phyloP scores from a whole-genome alignment of 2,329 filamentous ascomycete species.

The Fusarium domesticum region DNA sequence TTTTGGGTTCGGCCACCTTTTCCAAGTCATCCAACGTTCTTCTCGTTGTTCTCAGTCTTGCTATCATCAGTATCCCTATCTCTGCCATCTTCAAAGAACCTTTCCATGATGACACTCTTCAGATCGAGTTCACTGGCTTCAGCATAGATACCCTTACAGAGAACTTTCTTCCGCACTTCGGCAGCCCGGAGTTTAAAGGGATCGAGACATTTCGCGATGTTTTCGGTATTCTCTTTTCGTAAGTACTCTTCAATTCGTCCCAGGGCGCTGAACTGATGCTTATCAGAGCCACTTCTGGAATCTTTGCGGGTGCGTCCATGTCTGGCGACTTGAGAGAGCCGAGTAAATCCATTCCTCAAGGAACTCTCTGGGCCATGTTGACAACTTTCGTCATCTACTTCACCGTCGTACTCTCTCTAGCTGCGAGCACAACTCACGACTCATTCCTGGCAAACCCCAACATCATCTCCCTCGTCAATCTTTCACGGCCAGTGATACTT shows the following conservation, averaged over 20 bases:
- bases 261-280: conserved; percentile 9
- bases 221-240: conserved; percentile 82
- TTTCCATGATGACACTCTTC: conserved; percentile 60
- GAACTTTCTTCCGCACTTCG: conserved; percentile 72
- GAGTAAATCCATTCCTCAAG: conserved; percentile 78
- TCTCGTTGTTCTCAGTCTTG: conserved; percentile 65
- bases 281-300: conserved; percentile 49
- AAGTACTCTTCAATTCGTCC: conserved; percentile 13
- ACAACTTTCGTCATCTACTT: conserved; percentile 76
- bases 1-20: conserved; percentile 78
- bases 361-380: conserved; percentile 74
- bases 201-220: conserved; percentile 73
- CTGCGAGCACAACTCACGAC: conserved; percentile 68
- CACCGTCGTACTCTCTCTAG: conserved; percentile 74
- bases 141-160: conserved; percentile 64
- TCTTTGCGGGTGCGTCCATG: conserved; percentile 78
- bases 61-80: conserved; percentile 77
- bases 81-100: conserved; percentile 68
- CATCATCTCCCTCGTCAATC: conserved; percentile 75
- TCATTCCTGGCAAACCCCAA: conserved; percentile 75
- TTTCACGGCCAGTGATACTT: conserved; percentile 71
- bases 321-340: conserved; percentile 81
- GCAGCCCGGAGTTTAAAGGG: conserved; percentile 59
- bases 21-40: conserved; percentile 76
- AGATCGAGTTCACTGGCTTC: conserved; percentile 76